Evolutionary conservation across 768 basidiomycete species (phyloP), one percentile per base, ranked within the genome.

Genomic region (Dentipellis sp.): DNA sequence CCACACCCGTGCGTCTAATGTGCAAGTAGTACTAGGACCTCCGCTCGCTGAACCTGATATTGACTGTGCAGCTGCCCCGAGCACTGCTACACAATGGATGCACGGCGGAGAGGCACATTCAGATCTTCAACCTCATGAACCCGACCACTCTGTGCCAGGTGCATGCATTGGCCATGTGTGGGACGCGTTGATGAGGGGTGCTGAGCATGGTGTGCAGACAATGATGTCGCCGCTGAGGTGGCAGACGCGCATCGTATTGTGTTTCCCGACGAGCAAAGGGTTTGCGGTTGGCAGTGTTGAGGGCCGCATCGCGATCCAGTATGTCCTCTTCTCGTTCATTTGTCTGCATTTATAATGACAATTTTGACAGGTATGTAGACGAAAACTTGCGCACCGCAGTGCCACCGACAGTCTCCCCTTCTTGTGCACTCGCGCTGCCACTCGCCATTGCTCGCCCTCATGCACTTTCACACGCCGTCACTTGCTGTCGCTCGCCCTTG

Each of bases 11-110:
- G n/a, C n/a, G n/a, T n/a, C n/a, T n/a, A n/a, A n/a, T n/a, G n/a
- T n/a, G n/a, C n/a, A n/a, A n/a, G 16, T 63, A 97, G 92, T 97
- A 97, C 65, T 98, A 94, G 94, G 92, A 97, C 70, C 69, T 94
- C 58, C 82, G 91, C 35, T 76, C 81, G 1, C 70, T 85, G n/a
- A 79, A 72, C 51, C 90, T 94, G 0, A 79, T 93, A 6, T 86
- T 83, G 34, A 83, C 81, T 1, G 84, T 97, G 4, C 77, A 80
- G 55, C 78, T 97, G n/a, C 88, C 92, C n/a, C 2, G 94, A 95
- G 63, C 78, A 94, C 58, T 92, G 91, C 64, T 97, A 95, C 71
- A 82, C 85, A 50, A 80, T 94, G 72, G 91, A 94, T 60, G 87
- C 34, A 95, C 92, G 1, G 95, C 93, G 6, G 94, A 97, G 58